Conservation (phyloP, 768 basidiomycete genomes). For the Holtermannia corniformis region DNA sequence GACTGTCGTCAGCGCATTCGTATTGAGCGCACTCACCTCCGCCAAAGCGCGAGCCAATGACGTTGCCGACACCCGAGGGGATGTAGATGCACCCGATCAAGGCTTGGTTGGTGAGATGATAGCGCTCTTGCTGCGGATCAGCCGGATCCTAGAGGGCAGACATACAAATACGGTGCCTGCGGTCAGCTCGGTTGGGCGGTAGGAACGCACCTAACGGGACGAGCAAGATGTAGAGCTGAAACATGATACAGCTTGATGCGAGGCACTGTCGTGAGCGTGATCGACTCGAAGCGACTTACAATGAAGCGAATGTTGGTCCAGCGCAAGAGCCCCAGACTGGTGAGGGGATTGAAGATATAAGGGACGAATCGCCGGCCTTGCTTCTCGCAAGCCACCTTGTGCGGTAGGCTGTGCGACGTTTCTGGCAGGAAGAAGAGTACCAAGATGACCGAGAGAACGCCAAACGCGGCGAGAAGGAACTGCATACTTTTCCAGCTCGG, state of each 20-base stretch:
- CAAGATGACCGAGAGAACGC: constrained; percentile 19
- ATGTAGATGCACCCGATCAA: constrained; percentile 42
- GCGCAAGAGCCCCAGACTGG: constrained; percentile 25
- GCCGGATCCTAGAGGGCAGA: constrained; percentile 3
- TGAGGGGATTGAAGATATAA: constrained; percentile 37
- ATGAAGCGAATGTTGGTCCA: constrained; percentile 34
- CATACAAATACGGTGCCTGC: constrained; percentile 27
- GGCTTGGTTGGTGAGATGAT: constrained; percentile 39
- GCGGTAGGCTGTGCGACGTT: constrained; percentile 37
- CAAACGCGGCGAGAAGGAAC: constrained; percentile 21
- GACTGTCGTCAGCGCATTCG: constrained; percentile 6
- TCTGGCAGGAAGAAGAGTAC: constrained; percentile 35
- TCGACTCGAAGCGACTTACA: constrained; percentile 13
- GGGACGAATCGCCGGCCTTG: constrained; percentile 33
- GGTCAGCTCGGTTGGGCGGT: neutral
- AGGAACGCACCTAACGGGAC: constrained; percentile 5
- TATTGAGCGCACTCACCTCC: constrained; percentile 26
- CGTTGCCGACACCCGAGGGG: constrained; percentile 38
- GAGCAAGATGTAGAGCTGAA: constrained; percentile 29
- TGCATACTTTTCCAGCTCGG: constrained; percentile 20
- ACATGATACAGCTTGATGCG: constrained; percentile 25
- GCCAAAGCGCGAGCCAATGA: constrained; percentile 33
- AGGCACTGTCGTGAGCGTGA: constrained; percentile 14
- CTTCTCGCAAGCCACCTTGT: constrained; percentile 15
- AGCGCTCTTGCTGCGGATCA: constrained; percentile 24